Base-by-base conservation (phyloP, 495 filamentous ascomycete genomes). In the Neurospora terricola region DNA sequence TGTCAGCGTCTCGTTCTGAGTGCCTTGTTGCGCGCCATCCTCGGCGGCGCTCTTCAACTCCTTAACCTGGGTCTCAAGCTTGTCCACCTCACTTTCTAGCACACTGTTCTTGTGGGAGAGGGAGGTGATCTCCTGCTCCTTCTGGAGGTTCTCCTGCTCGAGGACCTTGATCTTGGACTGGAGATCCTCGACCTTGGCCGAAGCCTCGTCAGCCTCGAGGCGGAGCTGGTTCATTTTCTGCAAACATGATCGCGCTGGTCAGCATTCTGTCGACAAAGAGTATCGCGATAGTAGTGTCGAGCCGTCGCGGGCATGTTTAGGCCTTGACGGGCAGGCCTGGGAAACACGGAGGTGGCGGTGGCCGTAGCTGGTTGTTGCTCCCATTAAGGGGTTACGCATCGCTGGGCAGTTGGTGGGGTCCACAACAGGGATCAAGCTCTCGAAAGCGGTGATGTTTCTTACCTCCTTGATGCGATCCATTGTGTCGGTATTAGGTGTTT, bases 91-190 rank as follows among this genome's bases (percentile, higher is more conserved):
- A 71, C 81, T 75, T 82, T 98, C 94, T n/a, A 97, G 90, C 48
- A 96, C 86, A 72, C 88, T 86, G 83, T 96, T 97, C 83, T 92
- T 94, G 90, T 98, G 94, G 78, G 89, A 87, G 72, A 99, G 91
- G 37, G 96, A 99, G 72, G 90, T 93, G 80, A 99, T 97, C 83
- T 98, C 95, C 82, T 99, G 95, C 84, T 98, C 96, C 87, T 99
- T 98, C 73, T 90, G 83, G 54, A 96, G 88, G 81, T 94, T 98
- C 86, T 98, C 95, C 81, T 97, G 92, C 84, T 99, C 94, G 73
- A 99, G 88, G 27, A 82, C 84, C 86, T 98, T 98, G 83, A 98
- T 89, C 83, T 91, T 92, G 80, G 83, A 76, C 85, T 94, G 88
- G 76, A 97, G 89, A 82, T 98, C 95, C 78, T 97, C 95, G 77